Percentiles rank a stretch among this genome's conserved stretches.
These are phyloP conservation scores for Pigoraptor vietnamica DNA, from an alignment of 78 protist genomes.

Conservation along the genomic window DNA sequence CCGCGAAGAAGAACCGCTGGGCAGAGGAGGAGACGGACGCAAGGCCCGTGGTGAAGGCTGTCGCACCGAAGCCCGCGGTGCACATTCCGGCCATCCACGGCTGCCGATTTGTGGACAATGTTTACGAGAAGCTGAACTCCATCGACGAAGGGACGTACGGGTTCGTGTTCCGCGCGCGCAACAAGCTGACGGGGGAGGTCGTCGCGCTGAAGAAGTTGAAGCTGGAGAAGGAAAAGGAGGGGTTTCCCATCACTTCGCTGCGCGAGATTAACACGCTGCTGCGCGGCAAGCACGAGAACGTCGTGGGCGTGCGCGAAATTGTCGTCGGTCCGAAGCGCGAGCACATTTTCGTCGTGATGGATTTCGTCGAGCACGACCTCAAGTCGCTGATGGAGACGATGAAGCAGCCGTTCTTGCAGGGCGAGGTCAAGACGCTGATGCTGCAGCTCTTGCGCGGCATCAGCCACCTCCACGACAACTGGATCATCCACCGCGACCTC, in stretches of 20 bases:
- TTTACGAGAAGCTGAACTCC: background rate
- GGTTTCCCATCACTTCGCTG: slow-evolving; percentile 38
- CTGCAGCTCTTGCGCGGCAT: slow-evolving; percentile 45
- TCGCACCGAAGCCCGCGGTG: background rate
- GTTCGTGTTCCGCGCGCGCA: slow-evolving; percentile 21
- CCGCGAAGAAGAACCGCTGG: too few species aligned
- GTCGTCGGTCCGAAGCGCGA: slow-evolving; percentile 25
- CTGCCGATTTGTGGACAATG: background rate
- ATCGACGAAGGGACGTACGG: slow-evolving; percentile 38
- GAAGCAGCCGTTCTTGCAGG: background rate
- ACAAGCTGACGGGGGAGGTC: background rate
- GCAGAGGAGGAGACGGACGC: too few species aligned
- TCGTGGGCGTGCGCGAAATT: slow-evolving; percentile 29
- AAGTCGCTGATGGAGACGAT: slow-evolving; percentile 4
- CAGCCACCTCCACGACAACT: slow-evolving; percentile 27
- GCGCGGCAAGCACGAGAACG: slow-evolving; percentile 2
- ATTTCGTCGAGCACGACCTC: slow-evolving; percentile 29
- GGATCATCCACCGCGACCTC: slow-evolving; percentile 35
- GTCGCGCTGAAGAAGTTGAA: slow-evolving; percentile 29
- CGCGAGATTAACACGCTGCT: slow-evolving; percentile 36
- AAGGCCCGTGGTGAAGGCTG: too few species aligned
- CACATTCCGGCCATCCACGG: background rate
- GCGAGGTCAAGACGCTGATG: slow-evolving; percentile 29
- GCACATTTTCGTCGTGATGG: slow-evolving; percentile 26
- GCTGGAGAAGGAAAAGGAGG: slow-evolving; percentile 29